Evolutionary conservation across 352 stramenopile species (phyloP).

Genomic region (Heterotrichella gracilis): DNA sequence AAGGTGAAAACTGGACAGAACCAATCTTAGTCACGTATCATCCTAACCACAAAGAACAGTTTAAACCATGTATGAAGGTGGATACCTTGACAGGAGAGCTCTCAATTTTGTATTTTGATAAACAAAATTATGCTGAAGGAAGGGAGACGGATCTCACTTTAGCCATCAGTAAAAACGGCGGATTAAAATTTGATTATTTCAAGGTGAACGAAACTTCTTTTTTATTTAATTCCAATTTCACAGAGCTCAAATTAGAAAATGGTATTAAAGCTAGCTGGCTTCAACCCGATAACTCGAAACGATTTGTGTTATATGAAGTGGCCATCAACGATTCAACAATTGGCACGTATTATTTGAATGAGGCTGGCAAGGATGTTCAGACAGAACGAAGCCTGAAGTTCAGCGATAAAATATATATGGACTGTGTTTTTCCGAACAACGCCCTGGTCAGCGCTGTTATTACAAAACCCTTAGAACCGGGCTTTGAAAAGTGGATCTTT

Average conservation of each 20-base stretch:
- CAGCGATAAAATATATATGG: neutral
- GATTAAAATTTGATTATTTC: neutral
- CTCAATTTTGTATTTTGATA: neutral
- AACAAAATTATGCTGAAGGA: neutral
- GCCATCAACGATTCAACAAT: neutral
- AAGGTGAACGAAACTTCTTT: neutral
- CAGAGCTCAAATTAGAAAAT: neutral
- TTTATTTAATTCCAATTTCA: neutral
- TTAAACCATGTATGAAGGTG: neutral
- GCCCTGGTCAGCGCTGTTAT: neutral
- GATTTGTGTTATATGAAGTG: neutral
- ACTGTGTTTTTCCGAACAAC: neutral
- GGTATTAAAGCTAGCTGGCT: neutral
- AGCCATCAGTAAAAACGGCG: neutral
- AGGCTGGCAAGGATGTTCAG: too few relatives aligned
- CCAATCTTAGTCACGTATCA: neutral
- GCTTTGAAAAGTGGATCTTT: neutral
- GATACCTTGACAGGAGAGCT: neutral
- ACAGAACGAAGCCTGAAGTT: neutral
- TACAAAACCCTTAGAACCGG: neutral
- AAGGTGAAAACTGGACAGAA: slow-evolving; percentile 3
- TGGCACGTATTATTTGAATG: neutral
- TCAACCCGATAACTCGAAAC: neutral
- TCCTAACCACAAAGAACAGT: slow-evolving; percentile 3
- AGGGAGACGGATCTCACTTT: neutral